Base-by-base conservation (phyloP, 805 yeast genomes). In the Isabelozyma rhagii region DNA sequence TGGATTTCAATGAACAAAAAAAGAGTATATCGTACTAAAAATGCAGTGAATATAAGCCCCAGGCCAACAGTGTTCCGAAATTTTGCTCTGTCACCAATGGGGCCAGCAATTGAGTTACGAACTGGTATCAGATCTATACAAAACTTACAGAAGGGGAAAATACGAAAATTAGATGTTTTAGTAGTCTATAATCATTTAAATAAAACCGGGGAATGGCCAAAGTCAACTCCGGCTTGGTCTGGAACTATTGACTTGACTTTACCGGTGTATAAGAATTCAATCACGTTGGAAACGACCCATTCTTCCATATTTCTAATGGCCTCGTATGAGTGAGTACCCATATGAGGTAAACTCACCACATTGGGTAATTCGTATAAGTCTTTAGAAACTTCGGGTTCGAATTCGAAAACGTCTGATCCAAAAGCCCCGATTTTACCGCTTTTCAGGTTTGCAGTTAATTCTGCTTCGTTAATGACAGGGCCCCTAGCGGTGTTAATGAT, bases 401-500 rank as follows among this genome's bases (percentile, higher is more conserved):
- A 68, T 64, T 87, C 92, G 64, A 84, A 83, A 28, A 88, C 96
- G 59, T 88, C 96, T 11, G 87, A 61, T 13, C 91, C 96, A 51
- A 81, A 85, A 5, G 86, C 68, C 39, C 83, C 80, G 29, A 88
- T 75, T 56, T 85, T 83, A 14, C 92, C 92, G 3, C 71, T 63
- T 57, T 83, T 79, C 55, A 88, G 71, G 6, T 80, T 80, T 17
- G 72, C 71, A 7, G 80, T 73, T 49, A 88, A 63, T 5, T 84
- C 84, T 2, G 62, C 47, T 64, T 87, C 92, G 63, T 87, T 86
- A 55, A 86, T 79, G 41, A 91, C 83, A 3, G 93, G 86, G 15
- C 97, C 97, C 61, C 97, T 80, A 5, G 97, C 94, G 10, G 96
- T 89, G 69, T 91, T 91, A 40, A 89, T 84, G 27, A 85, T 69